Evolutionary conservation across 495 filamentous ascomycete genomes (phyloP), one percentile per base, ranked within the genome.

Genomic region (Hypoxylon crocopeplum): DNA sequence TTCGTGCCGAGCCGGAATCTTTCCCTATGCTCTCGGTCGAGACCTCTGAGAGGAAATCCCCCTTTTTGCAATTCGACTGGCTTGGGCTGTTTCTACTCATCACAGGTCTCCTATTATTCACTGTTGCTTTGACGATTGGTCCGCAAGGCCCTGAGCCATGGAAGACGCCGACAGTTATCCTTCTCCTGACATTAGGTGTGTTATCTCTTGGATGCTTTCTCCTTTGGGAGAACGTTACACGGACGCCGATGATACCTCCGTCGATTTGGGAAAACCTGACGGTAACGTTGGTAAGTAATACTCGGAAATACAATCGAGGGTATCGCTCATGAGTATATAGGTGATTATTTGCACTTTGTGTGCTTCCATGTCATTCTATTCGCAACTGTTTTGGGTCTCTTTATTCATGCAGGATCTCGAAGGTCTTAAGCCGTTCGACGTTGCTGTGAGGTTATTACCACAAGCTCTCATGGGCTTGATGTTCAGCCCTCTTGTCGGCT

Each of bases 121-220:
- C 72, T 5, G 52, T 72, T 27, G 64, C 63, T 15, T 52, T 75
- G 30, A 73, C 72, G 34, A 70, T 70, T 27, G 69, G 67, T 12
- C 56, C 62, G 0, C 65, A 75, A 52, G 67, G 65, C 6, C 69
- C 72, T 0, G 71, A 84, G 19, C 79, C 82, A 22, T 88, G 85
- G 84, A 70, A 71, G 37, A 85, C 80, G 2, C 77, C 77, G 16
- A 84, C 83, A 53, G 80, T 88, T 11, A 75, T 84, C 25, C 75
- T 75, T 12, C 74, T 87, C 17, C 74, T 88, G 19, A 74, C 79
- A 21, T 64, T 86, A 24, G 82, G 84, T 5, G 49, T 84, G 27
- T 32, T 81, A 19, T 65, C 84, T 25, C 73, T 86, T 22, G 69
- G 67, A 6, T 68, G 63, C 10, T 88, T 88, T 42, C 51, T 82